Percentiles rank a stretch among this genome's conserved stretches.
These are phyloP conservation scores for Tetracladium setigerum DNA, from an alignment of 495 filamentous ascomycete genomes.

Conservation along the genomic window DNA sequence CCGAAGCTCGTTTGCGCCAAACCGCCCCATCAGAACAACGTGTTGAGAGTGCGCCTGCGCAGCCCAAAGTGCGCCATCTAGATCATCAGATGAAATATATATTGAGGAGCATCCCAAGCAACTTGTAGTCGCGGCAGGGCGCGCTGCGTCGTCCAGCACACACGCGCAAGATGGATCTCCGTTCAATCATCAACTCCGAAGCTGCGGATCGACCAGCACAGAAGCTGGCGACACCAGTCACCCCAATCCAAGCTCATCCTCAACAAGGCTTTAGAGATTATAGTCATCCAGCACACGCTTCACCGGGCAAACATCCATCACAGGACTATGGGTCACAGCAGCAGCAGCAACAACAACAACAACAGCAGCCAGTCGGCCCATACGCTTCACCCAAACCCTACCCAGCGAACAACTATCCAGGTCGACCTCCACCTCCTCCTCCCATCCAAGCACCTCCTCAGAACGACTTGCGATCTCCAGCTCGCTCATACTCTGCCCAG, in stretches of 20 bases:
- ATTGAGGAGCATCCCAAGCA: constrained; percentile 5
- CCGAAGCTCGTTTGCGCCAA: constrained; percentile 13
- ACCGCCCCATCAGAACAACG: constrained; percentile 1
- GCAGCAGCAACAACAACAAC: neutral
- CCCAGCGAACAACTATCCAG: constrained; percentile 31
- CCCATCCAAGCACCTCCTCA: constrained; percentile 39
- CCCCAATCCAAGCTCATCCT: constrained; percentile 35
- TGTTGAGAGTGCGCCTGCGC: constrained; percentile 3
- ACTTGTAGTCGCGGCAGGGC: constrained; percentile 16
- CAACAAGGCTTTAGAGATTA: constrained; percentile 40
- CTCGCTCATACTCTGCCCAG: constrained; percentile 32
- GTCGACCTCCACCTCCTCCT: constrained; percentile 37
- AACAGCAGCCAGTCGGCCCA: constrained; percentile 18
- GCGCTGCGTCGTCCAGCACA: constrained; percentile 19
- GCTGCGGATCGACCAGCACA: constrained; percentile 24
- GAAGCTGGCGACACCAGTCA: constrained; percentile 33
- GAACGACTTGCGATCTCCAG: constrained; percentile 45
- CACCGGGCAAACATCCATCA: constrained; percentile 29
- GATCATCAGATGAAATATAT: constrained; percentile 14
- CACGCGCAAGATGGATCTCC: constrained; percentile 44
- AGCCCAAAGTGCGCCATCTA: neutral
- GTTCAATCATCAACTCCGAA: constrained; percentile 46
- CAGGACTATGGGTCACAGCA: constrained; percentile 29
- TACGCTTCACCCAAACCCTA: constrained; percentile 31
- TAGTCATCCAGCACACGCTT: constrained; percentile 33